Conservation (phyloP, 805 yeast species). For the Candida loeiensis region DNA sequence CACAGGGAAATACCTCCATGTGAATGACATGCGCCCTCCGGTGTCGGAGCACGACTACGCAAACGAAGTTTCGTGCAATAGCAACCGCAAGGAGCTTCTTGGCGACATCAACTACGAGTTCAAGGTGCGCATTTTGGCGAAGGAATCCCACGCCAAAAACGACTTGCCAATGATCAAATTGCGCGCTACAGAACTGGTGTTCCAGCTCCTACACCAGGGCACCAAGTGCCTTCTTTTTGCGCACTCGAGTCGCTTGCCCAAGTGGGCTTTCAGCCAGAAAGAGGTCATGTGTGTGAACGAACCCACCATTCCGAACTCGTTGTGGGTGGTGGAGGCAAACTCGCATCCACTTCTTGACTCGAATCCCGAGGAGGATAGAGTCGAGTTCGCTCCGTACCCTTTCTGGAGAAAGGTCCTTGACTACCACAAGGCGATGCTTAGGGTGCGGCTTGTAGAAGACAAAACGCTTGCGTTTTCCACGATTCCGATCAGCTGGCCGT, state of each 20-base stretch:
- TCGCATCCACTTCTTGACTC: constrained; percentile 46
- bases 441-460: constrained; percentile 8
- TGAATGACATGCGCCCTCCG: constrained; percentile 77
- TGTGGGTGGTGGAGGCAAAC: constrained; percentile 73
- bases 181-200: constrained; percentile 61
- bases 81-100: constrained; percentile 49
- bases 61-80: constrained; percentile 73
- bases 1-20: constrained; percentile 67
- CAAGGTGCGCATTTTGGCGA: constrained; percentile 48
- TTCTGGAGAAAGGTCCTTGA: constrained; percentile 53
- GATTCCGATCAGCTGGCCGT: constrained; percentile 51
- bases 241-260: constrained; percentile 73
- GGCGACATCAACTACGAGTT: constrained; percentile 74
- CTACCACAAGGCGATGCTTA: constrained; percentile 55
- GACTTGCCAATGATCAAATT: constrained; percentile 34
- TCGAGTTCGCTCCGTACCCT: constrained; percentile 28
- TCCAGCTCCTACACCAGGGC: constrained; percentile 64
- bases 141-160: constrained; percentile 29
- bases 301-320: constrained; percentile 63
- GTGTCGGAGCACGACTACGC: constrained; percentile 88
- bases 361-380: constrained; percentile 17
- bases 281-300: constrained; percentile 84
- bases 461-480: neutral
- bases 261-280: constrained; percentile 79
- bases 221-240: constrained; percentile 69